Conservation (phyloP, 129 eudicot species). For the Helianthus tuberosus region DNA sequence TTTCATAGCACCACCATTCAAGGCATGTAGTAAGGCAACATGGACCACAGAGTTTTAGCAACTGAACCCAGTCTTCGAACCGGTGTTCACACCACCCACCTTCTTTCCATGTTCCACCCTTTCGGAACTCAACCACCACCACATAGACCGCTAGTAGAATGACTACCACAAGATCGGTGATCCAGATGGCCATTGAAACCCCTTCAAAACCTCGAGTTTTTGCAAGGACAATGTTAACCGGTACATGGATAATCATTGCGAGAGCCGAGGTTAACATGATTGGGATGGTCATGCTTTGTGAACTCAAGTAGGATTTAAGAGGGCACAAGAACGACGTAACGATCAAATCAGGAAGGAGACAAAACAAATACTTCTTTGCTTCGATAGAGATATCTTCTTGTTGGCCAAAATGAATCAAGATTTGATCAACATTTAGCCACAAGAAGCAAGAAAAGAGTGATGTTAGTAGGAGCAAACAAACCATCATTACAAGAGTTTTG, state of each 20-base stretch:
- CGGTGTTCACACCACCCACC: slow-evolving; percentile 85
- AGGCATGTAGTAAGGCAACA: slow-evolving; percentile 90
- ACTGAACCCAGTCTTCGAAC: slow-evolving; percentile 50
- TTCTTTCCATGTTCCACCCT: slow-evolving; percentile 64
- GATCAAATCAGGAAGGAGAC: slow-evolving; percentile 74
- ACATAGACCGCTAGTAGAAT: slow-evolving; percentile 50
- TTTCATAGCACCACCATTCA: slow-evolving; percentile 97
- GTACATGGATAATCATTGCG: slow-evolving; percentile 63
- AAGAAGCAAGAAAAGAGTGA: slow-evolving; percentile 59
- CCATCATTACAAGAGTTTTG: slow-evolving; percentile 73
- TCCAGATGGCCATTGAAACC: slow-evolving; percentile 77
- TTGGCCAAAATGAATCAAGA: slow-evolving; percentile 72
- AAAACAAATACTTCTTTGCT: slow-evolving; percentile 61
- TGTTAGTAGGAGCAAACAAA: slow-evolving; percentile 42
- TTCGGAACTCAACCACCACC: slow-evolving; percentile 40
- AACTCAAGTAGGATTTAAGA: slow-evolving; percentile 71
- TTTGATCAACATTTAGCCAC: slow-evolving; percentile 79
- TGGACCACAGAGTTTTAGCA: slow-evolving; percentile 66
- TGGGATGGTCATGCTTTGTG: slow-evolving; percentile 69
- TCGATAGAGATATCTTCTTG: slow-evolving; percentile 53
- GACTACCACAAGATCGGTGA: slow-evolving; percentile 66
- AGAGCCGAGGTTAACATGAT: slow-evolving; percentile 71
- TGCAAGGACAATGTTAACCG: slow-evolving; percentile 57
- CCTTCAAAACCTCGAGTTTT: slow-evolving; percentile 70
- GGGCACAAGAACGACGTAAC: slow-evolving; percentile 70